Base-by-base conservation (phyloP, 225 moss, liverwort and hornwort species). In the Physcomitrium patens region DNA sequence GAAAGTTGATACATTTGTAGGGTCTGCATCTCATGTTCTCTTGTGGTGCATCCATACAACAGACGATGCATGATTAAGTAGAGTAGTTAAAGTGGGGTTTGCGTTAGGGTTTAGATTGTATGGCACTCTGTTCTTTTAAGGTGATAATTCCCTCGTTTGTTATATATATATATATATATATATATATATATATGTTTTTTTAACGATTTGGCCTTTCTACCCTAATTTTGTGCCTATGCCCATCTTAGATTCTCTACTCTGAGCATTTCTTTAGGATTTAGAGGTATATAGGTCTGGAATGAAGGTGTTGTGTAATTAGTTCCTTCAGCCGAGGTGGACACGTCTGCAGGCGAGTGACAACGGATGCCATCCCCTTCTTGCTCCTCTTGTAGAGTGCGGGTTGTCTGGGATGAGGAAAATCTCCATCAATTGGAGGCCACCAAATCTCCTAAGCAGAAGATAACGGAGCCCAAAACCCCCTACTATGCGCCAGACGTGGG, bases 361-460 rank as follows among this genome's bases (percentile, higher is more conserved):
- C 23, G 60, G 57, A 63, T 75, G 67, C 48, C 54, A 55, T 85
- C 68, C 60, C 73, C 77, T 75, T 66, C 75, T 75, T 79, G 60
- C 55, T 79, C 46, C 68, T 73, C 66, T 73, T 86, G 79, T 85
- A 99, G 95, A 86, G 86, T 83, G 71, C 99, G 95, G 62, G 99
- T 99, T 61, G 86, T 92, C 3, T 99, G 99, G 99, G 93, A 99
- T 78, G 99, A 99, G 84, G 91, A 95, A 67, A 99, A 99, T 76
- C 83, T 99, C 48, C 91, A 93, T 80, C 86, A 90, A 63, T 69
- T 99, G 84, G 99, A 99, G 87, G 79, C 91, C 10, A 89, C 76
- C 56, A 99, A 95, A 86, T 89, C 99, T 44, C 99, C 99, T 19
- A 99, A 95, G 85, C 99, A 99, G 85, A 99, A 95, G 90, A 99